Conservation (phyloP, 495 filamentous ascomycete genomes). For the Lasiosphaeria ovina region DNA sequence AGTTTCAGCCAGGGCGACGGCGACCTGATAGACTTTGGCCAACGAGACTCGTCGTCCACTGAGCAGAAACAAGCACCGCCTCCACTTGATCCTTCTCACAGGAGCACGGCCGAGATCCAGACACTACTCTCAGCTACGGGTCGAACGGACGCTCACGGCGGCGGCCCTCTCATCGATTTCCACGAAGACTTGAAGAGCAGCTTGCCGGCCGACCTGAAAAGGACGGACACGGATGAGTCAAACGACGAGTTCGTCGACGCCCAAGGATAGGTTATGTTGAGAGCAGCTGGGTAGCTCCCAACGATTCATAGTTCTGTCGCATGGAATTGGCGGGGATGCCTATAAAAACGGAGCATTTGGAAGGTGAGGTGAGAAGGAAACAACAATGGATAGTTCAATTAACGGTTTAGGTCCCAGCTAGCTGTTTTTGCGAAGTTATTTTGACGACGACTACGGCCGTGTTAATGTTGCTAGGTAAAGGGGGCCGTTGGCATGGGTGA, state of each 20-base stretch:
- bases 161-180: slow-evolving; percentile 49
- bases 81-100: slow-evolving; percentile 24
- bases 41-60: slow-evolving; percentile 21
- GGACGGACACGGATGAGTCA: slow-evolving; percentile 26
- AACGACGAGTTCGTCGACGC: slow-evolving; percentile 37
- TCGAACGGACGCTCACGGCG: slow-evolving; percentile 18
- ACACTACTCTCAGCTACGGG: slow-evolving; percentile 42
- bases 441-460: too few species aligned
- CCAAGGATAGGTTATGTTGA: slow-evolving; percentile 14
- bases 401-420: too few species aligned
- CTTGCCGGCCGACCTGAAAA: slow-evolving; percentile 33
- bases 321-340: not conserved
- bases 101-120: slow-evolving; percentile 40
- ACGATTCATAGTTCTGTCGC: not conserved
- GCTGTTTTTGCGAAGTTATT: too few species aligned
- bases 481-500: not conserved
- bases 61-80: slow-evolving; percentile 6
- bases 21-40: slow-evolving; percentile 50
- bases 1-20: slow-evolving; percentile 3
- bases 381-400: too few species aligned
- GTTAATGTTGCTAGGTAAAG: too few species aligned
- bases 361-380: not conserved
- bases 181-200: slow-evolving; percentile 47
- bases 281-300: not conserved
- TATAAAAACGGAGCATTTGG: too few species aligned